Conservation (phyloP, 495 filamentous ascomycete genomes). For the Aspergillus wentii region DNA sequence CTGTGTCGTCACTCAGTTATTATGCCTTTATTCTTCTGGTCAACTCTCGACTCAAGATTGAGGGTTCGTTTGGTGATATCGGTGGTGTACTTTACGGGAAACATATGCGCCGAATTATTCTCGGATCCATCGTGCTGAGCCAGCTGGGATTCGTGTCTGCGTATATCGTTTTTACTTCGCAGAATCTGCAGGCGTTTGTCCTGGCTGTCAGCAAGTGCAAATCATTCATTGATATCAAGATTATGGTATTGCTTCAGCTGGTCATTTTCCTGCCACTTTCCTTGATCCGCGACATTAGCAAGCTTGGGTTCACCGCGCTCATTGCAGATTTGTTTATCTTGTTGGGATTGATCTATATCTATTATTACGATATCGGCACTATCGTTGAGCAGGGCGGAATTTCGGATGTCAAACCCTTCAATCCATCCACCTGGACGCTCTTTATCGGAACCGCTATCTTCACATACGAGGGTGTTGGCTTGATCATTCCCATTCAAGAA, state of each 20-base stretch:
- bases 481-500: slow-evolving; percentile 98
- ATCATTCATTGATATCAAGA: slow-evolving; percentile 76
- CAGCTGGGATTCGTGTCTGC: slow-evolving; percentile 94
- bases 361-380: slow-evolving; percentile 92
- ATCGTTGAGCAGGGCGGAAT: slow-evolving; percentile 69
- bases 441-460: slow-evolving; percentile 99
- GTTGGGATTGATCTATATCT: slow-evolving; percentile 86
- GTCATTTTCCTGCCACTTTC: slow-evolving; percentile 89
- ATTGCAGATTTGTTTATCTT: slow-evolving; percentile 93
- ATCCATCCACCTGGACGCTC: slow-evolving; percentile 83
- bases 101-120: slow-evolving; percentile 81
- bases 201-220: slow-evolving; percentile 76
- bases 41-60: slow-evolving; percentile 74
- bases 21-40: slow-evolving; percentile 96
- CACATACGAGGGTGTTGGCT: slow-evolving; percentile 94
- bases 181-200: slow-evolving; percentile 93
- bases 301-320: slow-evolving; percentile 84
- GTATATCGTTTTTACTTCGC: slow-evolving; percentile 97
- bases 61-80: slow-evolving; percentile 93
- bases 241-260: slow-evolving; percentile 88
- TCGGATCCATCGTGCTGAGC: slow-evolving; percentile 84
- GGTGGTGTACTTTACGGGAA: slow-evolving; percentile 88
- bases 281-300: slow-evolving; percentile 90
- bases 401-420: slow-evolving; percentile 82
- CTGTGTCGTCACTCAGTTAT: slow-evolving; percentile 79